Evolutionary conservation across 202 grass and related monocot species (phyloP), one percentile per base, ranked within the genome.

Genomic region (Bolboschoenoplectus hybrid): DNA sequence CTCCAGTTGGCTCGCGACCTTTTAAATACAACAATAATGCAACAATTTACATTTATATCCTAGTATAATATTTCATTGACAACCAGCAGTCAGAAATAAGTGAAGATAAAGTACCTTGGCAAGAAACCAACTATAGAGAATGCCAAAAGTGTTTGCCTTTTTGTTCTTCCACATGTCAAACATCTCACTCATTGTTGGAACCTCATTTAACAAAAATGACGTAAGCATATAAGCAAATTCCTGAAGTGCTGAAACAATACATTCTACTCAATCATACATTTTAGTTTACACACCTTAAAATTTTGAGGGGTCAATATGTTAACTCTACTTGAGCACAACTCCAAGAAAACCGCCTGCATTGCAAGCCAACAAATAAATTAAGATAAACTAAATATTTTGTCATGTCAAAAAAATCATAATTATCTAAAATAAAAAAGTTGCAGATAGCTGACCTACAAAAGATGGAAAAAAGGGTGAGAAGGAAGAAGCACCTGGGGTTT

Each of bases 101-200:
- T 46, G 7, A 83, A 63, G 63, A 82, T 11, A 50, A 55, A 14
- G 14, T 67, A 89, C 97, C 90, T 96, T 96, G 41, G 97, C 93
- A 88, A 98, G 97, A 87, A 98, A 98, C 91, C 97, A 98, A 81
- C 89, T 94, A 73, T 98, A 98, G 58, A 98, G 86, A 83, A 98
- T 98, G n/a, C 97, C 97, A 71, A 98, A 98, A 78, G 93, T 83
- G 81, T 96, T 98, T 85, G 89, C 91, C 76, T 94, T 98, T 79
- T 98, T 92, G 56, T 93, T 98, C 87, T 91, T 98, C 91, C 93
- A 98, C 91, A 92, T 94, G 85, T 98, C 93, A 92, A 94, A 87
- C 97, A 98, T 98, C 87, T 98, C 91, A 26, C 86, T 92, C 85
- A 92, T 75, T 65, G 91, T 98, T 67, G 97, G 97, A 83, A 98